These are phyloP conservation scores for Fusarium vanettenii DNA, from an alignment of 2,329 filamentous ascomycete species.

Conservation along the genomic window DNA sequence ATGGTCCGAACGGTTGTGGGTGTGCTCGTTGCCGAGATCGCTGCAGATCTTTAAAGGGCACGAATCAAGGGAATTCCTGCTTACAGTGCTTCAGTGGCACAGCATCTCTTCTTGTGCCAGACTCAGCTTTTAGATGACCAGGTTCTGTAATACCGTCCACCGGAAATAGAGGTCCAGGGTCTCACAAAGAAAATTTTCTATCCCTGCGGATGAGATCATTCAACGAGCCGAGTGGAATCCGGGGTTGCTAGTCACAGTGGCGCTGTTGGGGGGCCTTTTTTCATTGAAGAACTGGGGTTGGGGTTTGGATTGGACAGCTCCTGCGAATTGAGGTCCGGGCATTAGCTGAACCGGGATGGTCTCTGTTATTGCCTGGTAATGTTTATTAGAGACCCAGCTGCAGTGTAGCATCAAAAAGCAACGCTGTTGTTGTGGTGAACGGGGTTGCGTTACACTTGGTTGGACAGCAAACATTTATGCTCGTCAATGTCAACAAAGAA, in stretches of 20 bases:
- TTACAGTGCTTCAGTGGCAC: neutral
- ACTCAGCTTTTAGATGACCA: neutral
- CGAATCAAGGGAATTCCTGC: neutral
- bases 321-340: neutral
- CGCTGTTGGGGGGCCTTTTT: constrained; percentile 7
- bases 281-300: neutral
- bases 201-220: constrained; percentile 26
- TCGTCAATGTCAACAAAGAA: neutral
- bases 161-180: constrained; percentile 4
- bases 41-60: neutral
- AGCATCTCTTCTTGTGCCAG: neutral
- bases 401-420: constrained; percentile 2
- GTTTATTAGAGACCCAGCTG: neutral
- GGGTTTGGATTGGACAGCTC: neutral
- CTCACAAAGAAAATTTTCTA: neutral
- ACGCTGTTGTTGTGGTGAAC: constrained; percentile 26
- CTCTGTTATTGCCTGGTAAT: neutral
- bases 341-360: neutral
- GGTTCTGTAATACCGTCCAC: neutral
- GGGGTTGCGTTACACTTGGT: neutral
- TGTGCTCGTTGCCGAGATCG: constrained; percentile 2
- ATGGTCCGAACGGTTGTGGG: neutral
- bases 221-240: constrained; percentile 19
- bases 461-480: neutral
- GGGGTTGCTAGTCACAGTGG: constrained; percentile 13